Base-by-base conservation (phyloP, 2,329 filamentous ascomycete genomes). In the Cladorrhinum sp. region DNA sequence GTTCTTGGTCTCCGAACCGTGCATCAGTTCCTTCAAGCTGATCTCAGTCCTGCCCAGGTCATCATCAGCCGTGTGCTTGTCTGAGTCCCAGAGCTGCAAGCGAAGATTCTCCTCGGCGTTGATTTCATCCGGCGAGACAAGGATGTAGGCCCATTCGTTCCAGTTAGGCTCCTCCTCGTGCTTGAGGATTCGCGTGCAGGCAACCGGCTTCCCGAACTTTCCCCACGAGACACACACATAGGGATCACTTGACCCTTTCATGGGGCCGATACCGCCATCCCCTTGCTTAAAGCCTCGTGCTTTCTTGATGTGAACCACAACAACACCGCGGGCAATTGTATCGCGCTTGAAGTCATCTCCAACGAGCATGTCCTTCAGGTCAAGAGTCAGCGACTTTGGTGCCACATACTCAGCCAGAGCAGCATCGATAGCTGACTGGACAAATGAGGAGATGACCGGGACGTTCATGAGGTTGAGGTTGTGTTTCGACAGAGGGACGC, bases 281-380 rank as follows among this genome's bases (percentile, higher is more conserved):
- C 87, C 88, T 70, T 87, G 82, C 68, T 89, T 91, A 76, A 92
- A 91, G 36, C 85, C 87, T 48, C 81, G 83, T 0, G 88, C 89
- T 23, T 81, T 79, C 68, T 86, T 86, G 70, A 92, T 86, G 49
- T 81, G 81, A 9, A 91, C 79, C 64, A 88, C 79, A 1, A 92
- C 70, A 1, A 91, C 80, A 18, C 89, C 89, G 29, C 83, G 79
- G 1, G 85, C 80, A 27, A 75, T 74, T 0, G 88, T 90, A 63
- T 92, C 88, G 70, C 91, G 91, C 73, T 91, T 92, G 76, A 89
- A 91, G 67, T 92, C 89, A 60, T 91, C 88, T 3, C 89, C 89
- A 7, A 89, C 81, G 12, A 92, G 80, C 86, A 91, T 91, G 62
- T 90, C 87, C 70, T 91, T 90, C 32, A 92, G 76, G 69, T 92